phyloP scores from a whole-genome alignment of 139 green algal species.

The Auxenochlorella pyrenoidosa region DNA sequence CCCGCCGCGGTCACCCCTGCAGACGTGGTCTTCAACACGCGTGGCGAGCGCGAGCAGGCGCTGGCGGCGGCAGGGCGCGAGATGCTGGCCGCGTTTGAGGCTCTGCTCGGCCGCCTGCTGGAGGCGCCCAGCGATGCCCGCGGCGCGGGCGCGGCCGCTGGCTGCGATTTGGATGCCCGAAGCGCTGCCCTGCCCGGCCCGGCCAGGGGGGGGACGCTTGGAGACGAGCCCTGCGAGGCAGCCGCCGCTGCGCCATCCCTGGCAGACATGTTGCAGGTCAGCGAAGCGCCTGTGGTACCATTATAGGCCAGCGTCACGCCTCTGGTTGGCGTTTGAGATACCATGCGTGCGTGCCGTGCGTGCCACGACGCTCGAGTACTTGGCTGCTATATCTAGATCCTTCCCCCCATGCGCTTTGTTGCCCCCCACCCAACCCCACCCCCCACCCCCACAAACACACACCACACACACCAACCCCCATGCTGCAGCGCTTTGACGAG shows the following conservation, averaged over 20 bases:
- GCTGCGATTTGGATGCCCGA: neutral
- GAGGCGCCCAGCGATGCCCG: neutral
- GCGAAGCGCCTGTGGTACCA: no score
- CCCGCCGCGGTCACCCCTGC: no score
- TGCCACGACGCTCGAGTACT: no score
- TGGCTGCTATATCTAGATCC: no score
- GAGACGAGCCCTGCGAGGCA: neutral
- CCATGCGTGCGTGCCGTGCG: no score
- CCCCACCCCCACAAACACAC: no score
- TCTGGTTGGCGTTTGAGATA: no score
- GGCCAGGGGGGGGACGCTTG: neutral
- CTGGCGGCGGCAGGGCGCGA: conserved; percentile 57
- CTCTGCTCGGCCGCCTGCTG: conserved; percentile 56
- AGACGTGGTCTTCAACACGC: conserved; percentile 55
- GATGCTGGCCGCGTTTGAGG: conserved; percentile 78
- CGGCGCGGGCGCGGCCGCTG: neutral
- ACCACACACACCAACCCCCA: no score
- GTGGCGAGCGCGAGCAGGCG: conserved; percentile 62
- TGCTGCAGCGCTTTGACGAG: conserved; percentile 77
- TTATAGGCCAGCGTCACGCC: no score
- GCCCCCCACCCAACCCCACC: no score
- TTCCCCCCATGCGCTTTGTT: no score
- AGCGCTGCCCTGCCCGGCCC: neutral
- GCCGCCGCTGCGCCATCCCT: neutral
- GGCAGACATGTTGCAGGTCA: conserved; percentile 11